These are phyloP conservation scores for Xylaria sp. DNA, from an alignment of 2,329 filamentous ascomycete species.

Conservation along the genomic window DNA sequence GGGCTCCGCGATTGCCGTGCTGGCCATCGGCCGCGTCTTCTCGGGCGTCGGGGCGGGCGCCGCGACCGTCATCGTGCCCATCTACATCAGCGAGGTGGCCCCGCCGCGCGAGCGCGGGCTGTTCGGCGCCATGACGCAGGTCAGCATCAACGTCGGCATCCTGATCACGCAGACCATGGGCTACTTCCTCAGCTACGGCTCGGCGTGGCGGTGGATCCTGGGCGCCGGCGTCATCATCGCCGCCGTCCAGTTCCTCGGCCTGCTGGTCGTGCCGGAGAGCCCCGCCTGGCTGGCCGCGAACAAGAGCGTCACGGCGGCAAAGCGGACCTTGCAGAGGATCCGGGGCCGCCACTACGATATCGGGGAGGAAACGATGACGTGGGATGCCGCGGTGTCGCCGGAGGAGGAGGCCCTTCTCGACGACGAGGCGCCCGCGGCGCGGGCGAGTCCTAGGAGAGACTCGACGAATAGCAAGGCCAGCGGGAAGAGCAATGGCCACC, in stretches of 20 bases:
- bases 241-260: slow-evolving; percentile 65
- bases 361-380: slow-evolving; percentile 69
- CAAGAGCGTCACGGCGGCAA: slow-evolving; percentile 63
- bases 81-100: slow-evolving; percentile 92
- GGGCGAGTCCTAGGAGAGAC: slow-evolving; percentile 27
- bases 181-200: slow-evolving; percentile 80
- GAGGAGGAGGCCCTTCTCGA: slow-evolving; percentile 74
- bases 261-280: slow-evolving; percentile 83
- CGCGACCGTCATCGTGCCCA: slow-evolving; percentile 86
- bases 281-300: slow-evolving; percentile 82
- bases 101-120: slow-evolving; percentile 75
- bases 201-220: slow-evolving; percentile 82
- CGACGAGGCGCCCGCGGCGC: slow-evolving; percentile 32
- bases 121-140: slow-evolving; percentile 84
- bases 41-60: slow-evolving; percentile 85
- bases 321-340: slow-evolving; percentile 71
- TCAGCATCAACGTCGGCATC: slow-evolving; percentile 92
- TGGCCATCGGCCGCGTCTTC: slow-evolving; percentile 76
- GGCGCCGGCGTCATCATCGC: slow-evolving; percentile 72
- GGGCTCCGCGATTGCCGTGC: slow-evolving; percentile 64
- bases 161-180: slow-evolving; percentile 81
- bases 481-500: slow-evolving; percentile 39
- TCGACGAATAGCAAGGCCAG: slow-evolving; percentile 29
- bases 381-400: slow-evolving; percentile 50
- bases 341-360: slow-evolving; percentile 72